Base-by-base conservation (phyloP, 148 eudicot species). In the Cornus florida region DNA sequence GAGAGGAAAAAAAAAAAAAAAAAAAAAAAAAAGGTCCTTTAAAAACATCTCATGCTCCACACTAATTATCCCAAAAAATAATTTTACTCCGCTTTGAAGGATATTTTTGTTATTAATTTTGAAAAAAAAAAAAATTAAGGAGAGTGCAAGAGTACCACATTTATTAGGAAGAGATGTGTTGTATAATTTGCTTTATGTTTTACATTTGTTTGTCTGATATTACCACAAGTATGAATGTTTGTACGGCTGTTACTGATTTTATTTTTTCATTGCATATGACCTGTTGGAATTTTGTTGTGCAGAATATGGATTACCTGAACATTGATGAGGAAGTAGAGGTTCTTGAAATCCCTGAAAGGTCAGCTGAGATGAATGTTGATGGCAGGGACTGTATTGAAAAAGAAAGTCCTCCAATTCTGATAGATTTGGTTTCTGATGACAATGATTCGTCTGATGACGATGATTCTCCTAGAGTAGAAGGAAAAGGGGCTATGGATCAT, bases 261-360 rank as follows among this genome's bases (percentile, higher is more conserved):
- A 10, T 28, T 28, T 28, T 28, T 28, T 28, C 28, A 32, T 69
- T 53, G 66, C 9, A 41, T 24, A 43, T 39, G 22, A 14, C 48
- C 16, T 17, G 66, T 20, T 20, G 66, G 72, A 20, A 23, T 43
- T 75, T 74, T 71, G 75, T 80, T 77, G 22, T 87, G 74, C 81
- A 78, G 91, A 85, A 33, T 75, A 80, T 77, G 86, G 92, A 84
- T 81, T 78, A 75, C 75, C 75, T 86, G 92, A 91, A 91, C 81
- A 82, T 83, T 64, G 91, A 91, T 0, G 28, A 28, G 28, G 28
- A 28, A 28, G 28, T 28, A 28, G 28, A 28, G 28, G 28, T 28
- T 28, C 28, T 28, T 28, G 28, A 28, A 28, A 28, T 28, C 28
- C 28, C 28, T 28, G 28, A 28, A 28, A 28, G 28, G 28, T 28